Base-by-base conservation (phyloP, 257 asterid species). In the Primulina huaijiensis region DNA sequence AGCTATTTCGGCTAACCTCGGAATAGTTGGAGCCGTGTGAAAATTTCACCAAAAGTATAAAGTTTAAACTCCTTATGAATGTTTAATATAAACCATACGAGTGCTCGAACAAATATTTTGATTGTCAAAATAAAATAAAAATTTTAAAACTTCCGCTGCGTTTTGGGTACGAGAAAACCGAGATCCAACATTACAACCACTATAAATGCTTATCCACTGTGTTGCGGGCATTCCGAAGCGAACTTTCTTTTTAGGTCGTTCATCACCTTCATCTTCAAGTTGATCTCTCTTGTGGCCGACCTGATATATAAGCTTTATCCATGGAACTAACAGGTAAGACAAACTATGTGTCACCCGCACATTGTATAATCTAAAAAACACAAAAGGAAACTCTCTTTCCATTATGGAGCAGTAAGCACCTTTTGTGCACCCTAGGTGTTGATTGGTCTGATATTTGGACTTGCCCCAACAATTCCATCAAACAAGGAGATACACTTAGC, bases 351-450 rank as follows among this genome's bases (percentile, higher is more conserved):
- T 55, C 27, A 60, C 19, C 12, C 25, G 12, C 34, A 69, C 40
- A 43, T 64, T 2, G 17, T 11, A 40, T 9, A 1, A 69, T 61
- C 59, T 14, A n/a, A 67, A 50, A 14, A 46, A 59, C 29, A 63
- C 40, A 27, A 31, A 8, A 69, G 60, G 52, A 12, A 17, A 52
- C 17, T 16, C 21, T 43, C 50, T 63, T 27, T 67, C 12, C 20
- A 40, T 40, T 11, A 40, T 10, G 10, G 2, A 40, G 70, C 23
- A 60, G 20, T 8, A 60, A 30, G 50, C 72, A 82, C 89, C 89
- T 84, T 82, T 62, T 82, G 86, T 56, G 90, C 90, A 75, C 90
- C 90, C 27, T 85, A 88, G 37, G 86, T 85, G 62, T 83, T 85
- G 67, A 85, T 74, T 14, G 88, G 90, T 74, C 88, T 85, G 70